Percentiles rank a stretch among this genome's conserved stretches.
Evolutionary conservation across 257 asterid species (phyloP).

Genomic region (Pogostemon cablin): DNA sequence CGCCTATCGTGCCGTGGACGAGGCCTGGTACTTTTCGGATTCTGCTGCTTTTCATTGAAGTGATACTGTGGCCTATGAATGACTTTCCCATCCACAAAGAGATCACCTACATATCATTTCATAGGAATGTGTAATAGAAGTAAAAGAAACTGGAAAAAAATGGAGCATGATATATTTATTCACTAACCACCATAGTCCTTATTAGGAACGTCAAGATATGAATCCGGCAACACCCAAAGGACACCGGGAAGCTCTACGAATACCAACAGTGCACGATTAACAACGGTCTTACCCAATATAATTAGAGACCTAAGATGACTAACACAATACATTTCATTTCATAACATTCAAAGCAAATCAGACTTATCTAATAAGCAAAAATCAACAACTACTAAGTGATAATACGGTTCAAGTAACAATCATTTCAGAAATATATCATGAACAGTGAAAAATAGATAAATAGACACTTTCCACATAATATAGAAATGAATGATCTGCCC

Average conservation of each 20-base stretch:
- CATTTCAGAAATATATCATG: not conserved
- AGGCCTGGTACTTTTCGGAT: slow-evolving; percentile 50
- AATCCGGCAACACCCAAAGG: slow-evolving; percentile 86
- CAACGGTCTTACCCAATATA: not conserved
- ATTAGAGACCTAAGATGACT: not conserved
- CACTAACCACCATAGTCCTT: slow-evolving; percentile 85
- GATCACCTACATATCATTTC: slow-evolving; percentile 59
- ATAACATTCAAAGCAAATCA: slow-evolving; percentile 19
- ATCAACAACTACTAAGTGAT: not conserved
- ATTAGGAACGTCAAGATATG: slow-evolving; percentile 84
- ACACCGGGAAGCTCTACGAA: slow-evolving; percentile 68
- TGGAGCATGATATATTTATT: not conserved
- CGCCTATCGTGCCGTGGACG: slow-evolving; percentile 87
- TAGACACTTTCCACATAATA: slow-evolving; percentile 8
- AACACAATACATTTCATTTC: not conserved
- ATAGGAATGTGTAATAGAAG: slow-evolving; percentile 20
- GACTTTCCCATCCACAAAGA: slow-evolving; percentile 76
- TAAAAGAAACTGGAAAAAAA: not conserved
- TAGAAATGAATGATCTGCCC: slow-evolving; percentile 4
- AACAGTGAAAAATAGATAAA: not conserved
- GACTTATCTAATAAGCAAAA: not conserved
- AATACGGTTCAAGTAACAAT: not conserved
- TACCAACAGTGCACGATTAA: slow-evolving; percentile 28
- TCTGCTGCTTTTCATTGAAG: slow-evolving; percentile 54
- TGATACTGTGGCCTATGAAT: slow-evolving; percentile 77